These are phyloP conservation scores for Rhizopogon vulgaris DNA, from an alignment of 768 basidiomycete species.

Conservation along the genomic window DNA sequence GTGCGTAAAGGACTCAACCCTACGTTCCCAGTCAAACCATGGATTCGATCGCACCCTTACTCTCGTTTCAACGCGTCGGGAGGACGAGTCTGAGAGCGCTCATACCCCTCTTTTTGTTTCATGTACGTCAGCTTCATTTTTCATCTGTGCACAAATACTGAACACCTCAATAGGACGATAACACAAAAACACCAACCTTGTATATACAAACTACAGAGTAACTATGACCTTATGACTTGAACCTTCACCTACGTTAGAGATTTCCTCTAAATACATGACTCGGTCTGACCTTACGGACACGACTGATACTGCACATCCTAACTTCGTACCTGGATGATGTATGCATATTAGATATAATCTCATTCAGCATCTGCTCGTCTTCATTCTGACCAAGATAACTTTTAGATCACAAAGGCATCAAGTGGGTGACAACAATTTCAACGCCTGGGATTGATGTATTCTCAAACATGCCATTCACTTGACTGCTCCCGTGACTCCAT, in stretches of 20 bases:
- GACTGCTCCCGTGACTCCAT: background rate
- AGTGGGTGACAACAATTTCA: background rate
- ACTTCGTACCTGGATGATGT: background rate
- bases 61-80: constrained; percentile 51
- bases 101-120: background rate
- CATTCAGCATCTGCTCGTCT: background rate
- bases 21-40: constrained; percentile 50
- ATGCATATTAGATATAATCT: background rate
- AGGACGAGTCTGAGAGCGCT: constrained; percentile 35
- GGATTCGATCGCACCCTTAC: constrained; percentile 67
- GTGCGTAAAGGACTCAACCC: constrained; percentile 5
- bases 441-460: background rate
- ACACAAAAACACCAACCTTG: background rate
- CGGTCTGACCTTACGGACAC: background rate
- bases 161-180: background rate
- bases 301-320: background rate
- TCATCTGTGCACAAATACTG: background rate
- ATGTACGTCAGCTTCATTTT: background rate
- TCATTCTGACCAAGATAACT: background rate
- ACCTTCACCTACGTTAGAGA: background rate
- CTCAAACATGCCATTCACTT: background rate
- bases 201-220: background rate
- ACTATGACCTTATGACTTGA: background rate
- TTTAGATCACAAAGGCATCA: too few species aligned
- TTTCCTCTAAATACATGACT: background rate